Evolutionary conservation across 208 protist species (phyloP).

Genomic region (Novymonas esmeraldas): DNA sequence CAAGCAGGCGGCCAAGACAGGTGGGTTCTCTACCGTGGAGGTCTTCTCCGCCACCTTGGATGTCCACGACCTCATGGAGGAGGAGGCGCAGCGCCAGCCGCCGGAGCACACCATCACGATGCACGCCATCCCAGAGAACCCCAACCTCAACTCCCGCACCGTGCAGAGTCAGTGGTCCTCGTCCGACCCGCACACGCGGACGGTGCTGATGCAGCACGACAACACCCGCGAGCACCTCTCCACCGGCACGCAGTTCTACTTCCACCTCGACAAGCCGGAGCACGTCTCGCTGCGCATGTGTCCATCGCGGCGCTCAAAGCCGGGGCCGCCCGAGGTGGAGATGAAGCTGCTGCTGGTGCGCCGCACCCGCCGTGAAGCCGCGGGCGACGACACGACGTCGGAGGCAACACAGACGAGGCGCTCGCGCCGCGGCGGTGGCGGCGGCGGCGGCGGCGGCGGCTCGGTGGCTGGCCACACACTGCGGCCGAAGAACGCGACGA

Average conservation of each 20-base stretch:
- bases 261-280: constrained; percentile 45
- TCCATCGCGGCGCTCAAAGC: not conserved
- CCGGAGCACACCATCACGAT: constrained; percentile 9
- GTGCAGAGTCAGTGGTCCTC: constrained; percentile 13
- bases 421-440: too few species aligned
- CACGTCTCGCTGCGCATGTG: constrained; percentile 38
- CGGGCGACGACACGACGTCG: not conserved
- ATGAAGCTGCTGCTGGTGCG: constrained; percentile 24
- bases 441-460: not conserved
- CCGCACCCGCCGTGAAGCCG: not conserved
- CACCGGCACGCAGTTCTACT: constrained; percentile 45
- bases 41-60: not conserved
- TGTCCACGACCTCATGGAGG: constrained; percentile 1
- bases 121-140: constrained; percentile 16
- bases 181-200: not conserved
- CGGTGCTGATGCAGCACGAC: not conserved
- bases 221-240: not conserved
- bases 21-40: constrained; percentile 1
- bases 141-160: constrained; percentile 11
- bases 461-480: too few species aligned
- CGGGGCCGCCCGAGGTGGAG: not conserved
- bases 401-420: not conserved
- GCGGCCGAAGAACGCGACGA: not conserved
- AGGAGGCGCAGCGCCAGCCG: constrained; percentile 8
- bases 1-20: constrained; percentile 2